A percentile compares a stretch with the other conserved stretches of the same genome.
These are phyloP conservation scores for Schizothecium vesticola DNA, from an alignment of 495 filamentous ascomycete genomes.

Conservation along the genomic window DNA sequence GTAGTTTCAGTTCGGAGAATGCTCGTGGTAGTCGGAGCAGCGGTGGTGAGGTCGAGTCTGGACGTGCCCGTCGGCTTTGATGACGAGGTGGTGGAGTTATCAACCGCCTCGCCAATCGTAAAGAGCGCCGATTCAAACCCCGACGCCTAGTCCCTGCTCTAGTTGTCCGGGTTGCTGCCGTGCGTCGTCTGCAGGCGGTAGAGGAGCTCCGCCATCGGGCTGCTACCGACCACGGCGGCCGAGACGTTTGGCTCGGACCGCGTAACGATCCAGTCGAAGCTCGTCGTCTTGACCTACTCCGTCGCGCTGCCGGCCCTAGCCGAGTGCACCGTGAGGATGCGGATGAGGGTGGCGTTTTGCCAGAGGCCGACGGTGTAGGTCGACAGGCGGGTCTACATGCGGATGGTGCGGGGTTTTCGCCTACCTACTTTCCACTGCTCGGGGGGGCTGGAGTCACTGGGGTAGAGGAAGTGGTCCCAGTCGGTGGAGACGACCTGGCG, in stretches of 20 bases:
- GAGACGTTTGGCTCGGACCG: background rate
- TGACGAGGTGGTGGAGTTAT: background rate
- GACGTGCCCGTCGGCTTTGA: background rate
- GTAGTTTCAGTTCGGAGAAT: background rate
- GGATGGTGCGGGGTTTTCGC: background rate
- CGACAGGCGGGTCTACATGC: background rate
- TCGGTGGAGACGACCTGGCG: background rate
- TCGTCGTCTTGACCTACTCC: background rate
- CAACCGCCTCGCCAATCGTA: background rate
- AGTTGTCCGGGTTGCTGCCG: background rate
- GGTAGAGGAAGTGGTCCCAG: background rate
- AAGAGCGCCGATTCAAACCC: background rate
- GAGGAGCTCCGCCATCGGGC: background rate
- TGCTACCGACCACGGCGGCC: background rate
- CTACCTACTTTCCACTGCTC: background rate
- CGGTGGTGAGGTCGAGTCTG: background rate
- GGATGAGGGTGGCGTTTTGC: background rate
- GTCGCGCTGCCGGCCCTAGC: background rate
- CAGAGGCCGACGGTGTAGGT: background rate
- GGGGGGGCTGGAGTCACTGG: background rate
- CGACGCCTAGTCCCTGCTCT: background rate
- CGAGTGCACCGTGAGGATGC: background rate
- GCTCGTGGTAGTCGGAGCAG: background rate
- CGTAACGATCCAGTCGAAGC: background rate
- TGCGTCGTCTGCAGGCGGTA: background rate